Conservation (phyloP, 106 monocot genomes). For the Amphibolis antarctica region DNA sequence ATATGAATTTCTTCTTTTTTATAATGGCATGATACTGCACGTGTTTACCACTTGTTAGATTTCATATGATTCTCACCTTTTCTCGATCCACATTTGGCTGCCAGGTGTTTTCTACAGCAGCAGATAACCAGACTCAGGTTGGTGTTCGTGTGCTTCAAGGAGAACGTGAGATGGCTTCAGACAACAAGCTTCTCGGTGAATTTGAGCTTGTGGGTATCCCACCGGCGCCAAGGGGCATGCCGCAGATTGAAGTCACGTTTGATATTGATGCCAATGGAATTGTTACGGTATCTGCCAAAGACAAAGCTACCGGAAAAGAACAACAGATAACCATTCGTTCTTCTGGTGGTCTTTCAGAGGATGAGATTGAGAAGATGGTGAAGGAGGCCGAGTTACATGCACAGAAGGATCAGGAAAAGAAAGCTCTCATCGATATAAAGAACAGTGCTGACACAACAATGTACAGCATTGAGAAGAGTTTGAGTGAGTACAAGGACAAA, state of each 20-base stretch:
- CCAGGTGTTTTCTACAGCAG: slow-evolving; percentile 12
- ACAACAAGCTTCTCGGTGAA: slow-evolving; percentile 11
- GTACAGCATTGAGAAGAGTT: slow-evolving; percentile 13
- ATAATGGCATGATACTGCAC: no score
- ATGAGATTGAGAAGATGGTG: slow-evolving; percentile 9
- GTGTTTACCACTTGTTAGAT: no score
- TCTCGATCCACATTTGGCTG: no score
- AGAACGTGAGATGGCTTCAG: slow-evolving; percentile 9
- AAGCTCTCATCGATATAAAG: slow-evolving; percentile 8
- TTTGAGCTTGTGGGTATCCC: slow-evolving; percentile 11
- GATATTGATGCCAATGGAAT: slow-evolving; percentile 14
- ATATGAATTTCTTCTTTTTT: no score
- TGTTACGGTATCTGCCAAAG: slow-evolving; percentile 8
- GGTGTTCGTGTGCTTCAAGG: slow-evolving; percentile 12
- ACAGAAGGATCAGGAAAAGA: slow-evolving; percentile 8
- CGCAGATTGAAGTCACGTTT: slow-evolving; percentile 10
- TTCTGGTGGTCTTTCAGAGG: slow-evolving; percentile 9
- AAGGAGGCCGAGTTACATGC: slow-evolving; percentile 12
- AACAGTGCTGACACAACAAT: slow-evolving; percentile 10
- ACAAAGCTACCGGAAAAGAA: slow-evolving; percentile 9
- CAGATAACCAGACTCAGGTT: slow-evolving; percentile 10
- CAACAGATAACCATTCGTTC: slow-evolving; percentile 11
- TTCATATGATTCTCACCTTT: no score
- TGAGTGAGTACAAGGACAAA: slow-evolving; percentile 8
- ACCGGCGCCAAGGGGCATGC: slow-evolving; percentile 7